phyloP scores from a whole-genome alignment of 1,284 basidiomycete genomes.

The Boletus subluridellus region DNA sequence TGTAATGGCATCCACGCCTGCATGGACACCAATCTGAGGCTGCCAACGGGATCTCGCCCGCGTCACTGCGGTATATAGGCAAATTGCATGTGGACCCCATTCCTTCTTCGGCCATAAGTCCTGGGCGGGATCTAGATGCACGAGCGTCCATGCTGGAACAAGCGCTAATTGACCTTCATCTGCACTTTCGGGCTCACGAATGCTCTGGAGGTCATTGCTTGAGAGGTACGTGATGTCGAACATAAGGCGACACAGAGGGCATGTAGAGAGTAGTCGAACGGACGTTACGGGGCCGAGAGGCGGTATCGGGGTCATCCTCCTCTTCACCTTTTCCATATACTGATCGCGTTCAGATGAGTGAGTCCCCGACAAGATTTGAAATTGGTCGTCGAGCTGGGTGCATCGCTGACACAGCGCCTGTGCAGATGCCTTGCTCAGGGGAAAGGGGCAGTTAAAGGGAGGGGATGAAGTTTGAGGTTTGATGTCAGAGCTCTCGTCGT shows the following conservation, averaged over 20 bases:
- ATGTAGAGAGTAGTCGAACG: neutral
- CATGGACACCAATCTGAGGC: neutral
- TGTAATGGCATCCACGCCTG: neutral
- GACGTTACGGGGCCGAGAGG: neutral
- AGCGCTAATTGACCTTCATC: conserved; percentile 1
- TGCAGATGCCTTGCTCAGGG: neutral
- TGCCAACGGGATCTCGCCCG: neutral
- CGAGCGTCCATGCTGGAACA: neutral
- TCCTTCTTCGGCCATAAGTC: neutral
- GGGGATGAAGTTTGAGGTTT: neutral
- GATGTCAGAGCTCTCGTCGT: neutral
- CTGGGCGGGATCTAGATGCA: neutral
- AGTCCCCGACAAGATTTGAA: neutral
- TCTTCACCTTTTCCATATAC: neutral
- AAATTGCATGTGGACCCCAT: neutral
- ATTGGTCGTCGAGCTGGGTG: neutral
- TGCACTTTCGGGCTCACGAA: neutral
- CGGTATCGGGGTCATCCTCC: neutral
- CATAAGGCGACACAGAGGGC: neutral
- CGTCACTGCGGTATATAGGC: neutral
- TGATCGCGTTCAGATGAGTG: neutral
- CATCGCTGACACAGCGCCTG: neutral
- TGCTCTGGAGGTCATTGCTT: neutral
- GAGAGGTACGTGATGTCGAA: conserved; percentile 1
- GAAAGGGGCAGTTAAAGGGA: neutral